Evolutionary conservation across 192 early-diverging fungal species (phyloP).

Genomic region (Coemansia sp.): DNA sequence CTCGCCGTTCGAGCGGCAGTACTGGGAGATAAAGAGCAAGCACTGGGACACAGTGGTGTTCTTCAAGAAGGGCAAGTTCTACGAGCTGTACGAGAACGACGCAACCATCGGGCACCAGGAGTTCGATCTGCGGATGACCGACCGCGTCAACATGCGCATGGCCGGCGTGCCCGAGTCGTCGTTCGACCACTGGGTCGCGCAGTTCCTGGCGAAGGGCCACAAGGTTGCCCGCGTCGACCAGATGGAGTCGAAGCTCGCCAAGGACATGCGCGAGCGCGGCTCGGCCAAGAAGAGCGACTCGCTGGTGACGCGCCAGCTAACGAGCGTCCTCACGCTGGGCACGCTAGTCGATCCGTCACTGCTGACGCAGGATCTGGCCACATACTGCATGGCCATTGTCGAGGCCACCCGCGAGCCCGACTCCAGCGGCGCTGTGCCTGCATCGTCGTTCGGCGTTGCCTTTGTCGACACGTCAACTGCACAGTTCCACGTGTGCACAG

Average conservation of each 20-base stretch:
- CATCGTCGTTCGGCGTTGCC: conserved; percentile 73
- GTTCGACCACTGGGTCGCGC: conserved; percentile 93
- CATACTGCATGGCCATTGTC: conserved; percentile 95
- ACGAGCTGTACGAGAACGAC: conserved; percentile 98
- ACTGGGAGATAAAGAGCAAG: conserved; percentile 96
- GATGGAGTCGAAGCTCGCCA: conserved; percentile 92
- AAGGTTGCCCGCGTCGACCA: conserved; percentile 98
- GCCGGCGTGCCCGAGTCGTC: conserved; percentile 93
- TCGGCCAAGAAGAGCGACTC: conserved; percentile 62
- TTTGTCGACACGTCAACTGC: conserved; percentile 97
- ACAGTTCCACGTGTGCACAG: conserved; percentile 75
- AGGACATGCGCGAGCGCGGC: conserved; percentile 82
- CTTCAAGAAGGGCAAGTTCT: conserved; percentile 99
- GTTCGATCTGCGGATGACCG: conserved; percentile 95
- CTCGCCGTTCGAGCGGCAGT: conserved; percentile 96
- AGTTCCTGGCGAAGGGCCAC: conserved; percentile 94
- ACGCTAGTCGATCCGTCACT: conserved; percentile 88
- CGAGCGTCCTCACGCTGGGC: conserved; percentile 83
- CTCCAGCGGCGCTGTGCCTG: conserved; percentile 1
- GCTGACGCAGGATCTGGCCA: conserved; percentile 85
- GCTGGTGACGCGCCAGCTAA: conserved; percentile 83
- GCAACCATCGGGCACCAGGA: conserved; percentile 94
- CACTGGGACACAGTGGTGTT: conserved; percentile 97
- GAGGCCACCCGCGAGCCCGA: conserved; percentile 50
- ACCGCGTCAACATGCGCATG: conserved; percentile 99